phyloP scores from a whole-genome alignment of 2,329 filamentous ascomycete genomes.

The Fusarium nurragi region DNA sequence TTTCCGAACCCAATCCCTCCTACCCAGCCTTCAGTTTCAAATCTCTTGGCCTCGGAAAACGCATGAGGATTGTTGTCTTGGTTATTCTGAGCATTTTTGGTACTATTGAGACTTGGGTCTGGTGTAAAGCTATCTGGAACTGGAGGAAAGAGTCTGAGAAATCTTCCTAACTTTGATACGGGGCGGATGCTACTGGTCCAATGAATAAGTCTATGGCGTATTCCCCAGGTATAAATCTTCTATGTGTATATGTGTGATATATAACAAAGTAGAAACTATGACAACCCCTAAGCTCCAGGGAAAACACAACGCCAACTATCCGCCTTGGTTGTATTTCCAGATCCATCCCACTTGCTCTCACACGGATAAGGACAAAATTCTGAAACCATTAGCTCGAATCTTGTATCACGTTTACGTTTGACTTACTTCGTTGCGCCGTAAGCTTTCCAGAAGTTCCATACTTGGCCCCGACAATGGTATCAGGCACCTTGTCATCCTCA shows the following conservation, averaged over 20 bases:
- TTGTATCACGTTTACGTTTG: accelerated
- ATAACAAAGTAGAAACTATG: too few species aligned
- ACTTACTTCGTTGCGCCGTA: not conserved
- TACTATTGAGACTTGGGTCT: constrained; percentile 49
- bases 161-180: not conserved
- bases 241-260: too few species aligned
- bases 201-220: too few species aligned
- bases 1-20: constrained; percentile 6
- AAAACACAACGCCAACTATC: not conserved
- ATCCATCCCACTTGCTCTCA: constrained; percentile 11
- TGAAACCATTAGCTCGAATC: not conserved
- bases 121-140: constrained; percentile 44
- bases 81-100: constrained; percentile 45
- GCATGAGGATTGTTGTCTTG: constrained; percentile 41
- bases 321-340: not conserved
- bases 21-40: constrained; percentile 43
- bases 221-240: too few species aligned
- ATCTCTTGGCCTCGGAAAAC: constrained; percentile 44
- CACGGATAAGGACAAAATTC: constrained; percentile 13
- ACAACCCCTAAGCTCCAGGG: not conserved
- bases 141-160: constrained; percentile 39
- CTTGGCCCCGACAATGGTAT: not conserved
- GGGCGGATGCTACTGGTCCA: too few species aligned
- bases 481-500: not conserved
- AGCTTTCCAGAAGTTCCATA: not conserved